Evolutionary conservation across 306 rosid species (phyloP), one percentile per base, ranked within the genome.

Genomic region (Herpetospermum pedunculosum): DNA sequence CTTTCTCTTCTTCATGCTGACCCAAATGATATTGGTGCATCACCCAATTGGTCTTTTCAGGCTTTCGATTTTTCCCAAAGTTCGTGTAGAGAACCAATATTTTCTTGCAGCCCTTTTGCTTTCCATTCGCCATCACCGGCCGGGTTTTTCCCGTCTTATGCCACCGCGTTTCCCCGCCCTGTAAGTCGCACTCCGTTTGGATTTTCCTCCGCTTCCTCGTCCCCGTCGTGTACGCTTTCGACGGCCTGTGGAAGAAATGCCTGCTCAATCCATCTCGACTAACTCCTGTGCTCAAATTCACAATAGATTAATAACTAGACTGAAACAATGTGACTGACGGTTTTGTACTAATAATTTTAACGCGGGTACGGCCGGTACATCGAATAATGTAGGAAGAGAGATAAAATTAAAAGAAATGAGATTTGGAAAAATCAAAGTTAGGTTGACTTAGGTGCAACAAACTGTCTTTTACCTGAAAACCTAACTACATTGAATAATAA

Each of bases 181-280:
- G 92, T 46, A 88, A 72, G 67, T 89, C 97, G 23, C 90, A 86
- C 69, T 94, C 97, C 1, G 81, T 94, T 75, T 94, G 99, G 74
- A 94, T 91, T 77, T 91, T 94, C 60, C 97, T 88, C 32, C 99
- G 78, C 83, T 94, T 94, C 77, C 99, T 70, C 79, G 97, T 95
- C n/a, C 99, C 99, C 0, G 99, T 95, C n/a, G 99, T 95, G 73
- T 94, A 94, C 0, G 99, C 99, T 82, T 91, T 94, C 41, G 97
- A 94, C 0, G 99, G 99, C 71, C 99, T 89, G 59, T 94, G 99
- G 80, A 94, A 94, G 80, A 91, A 95, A 80, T 95, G 99, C 75
- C 96, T 89, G 77, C 87, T 95, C 82, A 95, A 77, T 0, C 99
- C 99, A 82, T 95, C 99, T 81, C 92, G 88, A 37, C 87, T 87